phyloP scores from a whole-genome alignment of 805 yeast genomes.

The Suhomyces sp. region DNA sequence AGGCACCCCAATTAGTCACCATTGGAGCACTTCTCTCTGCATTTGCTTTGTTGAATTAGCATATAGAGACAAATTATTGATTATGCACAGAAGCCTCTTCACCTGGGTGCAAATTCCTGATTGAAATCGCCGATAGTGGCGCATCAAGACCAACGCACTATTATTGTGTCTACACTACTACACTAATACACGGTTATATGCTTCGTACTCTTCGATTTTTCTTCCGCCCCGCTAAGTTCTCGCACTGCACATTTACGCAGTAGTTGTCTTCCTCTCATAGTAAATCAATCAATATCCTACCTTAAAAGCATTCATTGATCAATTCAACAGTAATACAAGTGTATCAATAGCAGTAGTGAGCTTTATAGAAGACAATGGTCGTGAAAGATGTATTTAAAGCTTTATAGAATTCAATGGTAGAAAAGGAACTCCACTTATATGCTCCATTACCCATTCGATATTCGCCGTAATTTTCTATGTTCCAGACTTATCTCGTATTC shows the following conservation, averaged over 20 bases:
- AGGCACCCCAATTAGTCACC: constrained; percentile 6
- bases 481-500: background rate
- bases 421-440: background rate
- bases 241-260: background rate
- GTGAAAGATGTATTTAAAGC: background rate
- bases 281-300: background rate
- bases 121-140: background rate
- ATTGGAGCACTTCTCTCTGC: constrained; percentile 12
- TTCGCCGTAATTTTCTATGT: background rate
- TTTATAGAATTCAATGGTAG: background rate
- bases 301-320: background rate
- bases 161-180: background rate
- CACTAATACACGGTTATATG: background rate
- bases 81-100: background rate
- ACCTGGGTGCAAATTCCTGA: background rate
- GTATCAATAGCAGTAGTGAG: background rate
- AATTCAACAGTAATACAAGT: background rate
- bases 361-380: background rate
- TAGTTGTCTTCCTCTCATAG: too few species aligned
- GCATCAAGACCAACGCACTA: background rate
- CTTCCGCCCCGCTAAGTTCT: background rate
- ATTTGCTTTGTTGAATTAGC: constrained; percentile 9
- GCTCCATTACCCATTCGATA: too few species aligned
- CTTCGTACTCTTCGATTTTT: background rate
- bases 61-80: background rate